These are phyloP conservation scores for Solanum chmielewskii DNA, from an alignment of 257 asterid species.

Conservation along the genomic window DNA sequence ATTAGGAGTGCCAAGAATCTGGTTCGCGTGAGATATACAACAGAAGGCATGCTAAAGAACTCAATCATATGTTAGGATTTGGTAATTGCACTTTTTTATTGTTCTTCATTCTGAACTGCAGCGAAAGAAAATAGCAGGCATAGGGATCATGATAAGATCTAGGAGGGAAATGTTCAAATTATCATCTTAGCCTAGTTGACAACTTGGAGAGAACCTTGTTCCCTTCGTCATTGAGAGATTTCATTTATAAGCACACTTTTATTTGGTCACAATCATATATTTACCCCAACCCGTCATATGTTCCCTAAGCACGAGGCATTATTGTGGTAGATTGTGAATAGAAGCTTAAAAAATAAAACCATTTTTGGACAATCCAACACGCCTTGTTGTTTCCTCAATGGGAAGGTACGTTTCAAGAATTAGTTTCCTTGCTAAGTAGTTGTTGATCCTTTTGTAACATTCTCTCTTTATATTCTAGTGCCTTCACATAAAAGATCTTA, in stretches of 20 bases:
- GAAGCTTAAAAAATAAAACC: constrained; percentile 20
- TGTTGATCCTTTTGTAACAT: neutral
- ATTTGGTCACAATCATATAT: constrained; percentile 27
- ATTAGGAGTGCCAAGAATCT: too few species aligned
- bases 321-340: constrained; percentile 26
- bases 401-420: constrained; percentile 36
- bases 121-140: too few species aligned
- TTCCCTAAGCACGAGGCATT: constrained; percentile 35
- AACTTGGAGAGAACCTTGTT: constrained; percentile 36
- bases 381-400: constrained; percentile 32
- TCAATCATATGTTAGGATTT: too few species aligned
- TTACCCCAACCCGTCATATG: constrained; percentile 18
- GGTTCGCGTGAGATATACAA: too few species aligned
- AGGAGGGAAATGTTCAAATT: constrained; percentile 19
- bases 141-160: constrained; percentile 21
- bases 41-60: too few species aligned
- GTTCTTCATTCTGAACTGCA: too few species aligned
- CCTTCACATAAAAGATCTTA: neutral
- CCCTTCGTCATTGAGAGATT: constrained; percentile 18
- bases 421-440: neutral
- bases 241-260: constrained; percentile 21
- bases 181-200: constrained; percentile 16
- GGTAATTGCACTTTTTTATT: too few species aligned
- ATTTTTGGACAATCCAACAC: constrained; percentile 31
- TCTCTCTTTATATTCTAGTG: neutral